Base-by-base conservation (phyloP, 1,284 basidiomycete species). In the Ustilago loliicola region DNA sequence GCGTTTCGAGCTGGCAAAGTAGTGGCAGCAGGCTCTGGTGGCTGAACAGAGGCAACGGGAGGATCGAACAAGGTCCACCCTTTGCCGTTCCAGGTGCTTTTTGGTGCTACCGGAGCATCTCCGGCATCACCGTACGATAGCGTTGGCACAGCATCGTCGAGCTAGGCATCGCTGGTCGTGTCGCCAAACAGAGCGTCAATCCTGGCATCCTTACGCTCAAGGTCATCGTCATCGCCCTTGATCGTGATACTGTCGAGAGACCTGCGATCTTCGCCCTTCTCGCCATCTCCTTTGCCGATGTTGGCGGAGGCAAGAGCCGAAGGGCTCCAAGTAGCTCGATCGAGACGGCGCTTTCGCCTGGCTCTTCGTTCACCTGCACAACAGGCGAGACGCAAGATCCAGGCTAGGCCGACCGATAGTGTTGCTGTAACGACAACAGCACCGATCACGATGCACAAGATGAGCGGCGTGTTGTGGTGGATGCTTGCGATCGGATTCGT, bases 381-480 rank as follows among this genome's bases (percentile, higher is more conserved):
- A 64, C 73, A 76, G 59, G 56, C 61, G 30, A 67, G 59, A 36
- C 73, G 67, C 42, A 76, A 53, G 8, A 76, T 3, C 80, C 80
- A 81, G 2, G 78, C 78, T 7, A 79, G 61, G 7, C 68, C 68
- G 21, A 77, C 72, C 5, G 68, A 61, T 6, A 81, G 48, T 1
- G 69, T 80, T 1, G 74, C 68, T 17, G 66, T 54, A 8, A 73
- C 57, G 1, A 81, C 57, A 15, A 81, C 51, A n/a, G 71, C 66
- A 27, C 78, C 75, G 17, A 81, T 52, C 15, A 77, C 67, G n/a
- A 81, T 69, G 45, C 74, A 66, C 21, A 81, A 45, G 27, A 78
- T 63, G 30, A 80, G 58, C 6, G 76, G 80, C 1, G 50, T 55
- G 54, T 79, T 81, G 70, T 75, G 72, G 29, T 56, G 67, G 27